Evolutionary conservation across 2,329 filamentous ascomycete genomes (phyloP).

Genomic region (Fusarium sp.): DNA sequence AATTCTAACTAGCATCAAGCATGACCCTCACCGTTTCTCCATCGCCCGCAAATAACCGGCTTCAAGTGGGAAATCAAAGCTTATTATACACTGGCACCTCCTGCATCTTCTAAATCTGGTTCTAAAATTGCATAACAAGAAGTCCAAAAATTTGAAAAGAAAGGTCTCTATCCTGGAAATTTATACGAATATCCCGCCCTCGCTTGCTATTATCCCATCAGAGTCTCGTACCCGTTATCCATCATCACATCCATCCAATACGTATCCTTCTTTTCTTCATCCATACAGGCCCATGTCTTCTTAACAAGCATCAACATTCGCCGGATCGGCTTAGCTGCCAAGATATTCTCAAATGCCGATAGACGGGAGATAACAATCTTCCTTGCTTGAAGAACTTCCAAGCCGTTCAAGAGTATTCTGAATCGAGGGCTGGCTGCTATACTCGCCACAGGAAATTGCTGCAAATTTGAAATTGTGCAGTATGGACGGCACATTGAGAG

Average conservation of each 20-base stretch:
- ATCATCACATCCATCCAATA: slow-evolving; percentile 60
- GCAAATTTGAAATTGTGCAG: slow-evolving; percentile 10
- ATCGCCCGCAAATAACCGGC: not conserved
- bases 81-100: not conserved
- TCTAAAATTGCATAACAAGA: not conserved
- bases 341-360: slow-evolving; percentile 36
- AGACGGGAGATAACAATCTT: slow-evolving; percentile 32
- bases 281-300: slow-evolving; percentile 41
- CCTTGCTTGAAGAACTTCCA: slow-evolving; percentile 34
- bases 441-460: slow-evolving; percentile 18
- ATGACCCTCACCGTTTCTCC: not conserved
- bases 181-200: not conserved
- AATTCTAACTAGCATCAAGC: not conserved
- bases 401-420: slow-evolving; percentile 3
- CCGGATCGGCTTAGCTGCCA: slow-evolving; percentile 44
- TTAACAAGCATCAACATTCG: slow-evolving; percentile 37
- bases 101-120: not conserved
- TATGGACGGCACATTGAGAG: slow-evolving; percentile 52
- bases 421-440: slow-evolving; percentile 36
- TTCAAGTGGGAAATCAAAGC: not conserved
- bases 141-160: not conserved
- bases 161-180: not conserved
- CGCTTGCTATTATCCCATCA: slow-evolving; percentile 39
- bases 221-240: slow-evolving; percentile 47
- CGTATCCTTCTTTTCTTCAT: slow-evolving; percentile 53